Evolutionary conservation across 805 yeast genomes (phyloP).

Genomic region (Candida sonorensis): DNA sequence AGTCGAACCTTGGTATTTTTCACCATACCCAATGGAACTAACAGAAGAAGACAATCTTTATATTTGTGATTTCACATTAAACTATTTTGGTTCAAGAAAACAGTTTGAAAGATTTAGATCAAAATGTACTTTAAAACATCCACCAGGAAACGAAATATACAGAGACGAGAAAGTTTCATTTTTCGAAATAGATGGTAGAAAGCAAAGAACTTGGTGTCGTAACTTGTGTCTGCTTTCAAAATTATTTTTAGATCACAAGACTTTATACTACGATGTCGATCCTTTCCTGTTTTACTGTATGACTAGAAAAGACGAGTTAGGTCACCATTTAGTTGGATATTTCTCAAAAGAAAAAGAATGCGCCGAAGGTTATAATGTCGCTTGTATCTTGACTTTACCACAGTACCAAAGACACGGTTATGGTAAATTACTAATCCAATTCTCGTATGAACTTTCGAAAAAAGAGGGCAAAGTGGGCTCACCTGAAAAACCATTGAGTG

Average conservation of each 20-base stretch:
- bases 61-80: constrained; percentile 85
- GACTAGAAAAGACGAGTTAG: constrained; percentile 84
- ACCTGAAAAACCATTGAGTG: constrained; percentile 96
- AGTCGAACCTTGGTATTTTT: constrained; percentile 98
- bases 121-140: constrained; percentile 86
- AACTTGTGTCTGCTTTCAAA: constrained; percentile 87
- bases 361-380: constrained; percentile 92
- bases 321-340: constrained; percentile 94
- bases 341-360: constrained; percentile 96
- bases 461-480: constrained; percentile 90
- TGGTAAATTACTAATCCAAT: constrained; percentile 87
- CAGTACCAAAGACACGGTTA: constrained; percentile 95
- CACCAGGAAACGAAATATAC: constrained; percentile 97
- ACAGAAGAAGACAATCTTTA: constrained; percentile 88
- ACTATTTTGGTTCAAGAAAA: constrained; percentile 80
- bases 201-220: constrained; percentile 96
- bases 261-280: constrained; percentile 95
- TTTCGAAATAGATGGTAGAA: constrained; percentile 95
- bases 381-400: constrained; percentile 93
- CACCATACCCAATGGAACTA: constrained; percentile 92
- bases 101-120: constrained; percentile 89
- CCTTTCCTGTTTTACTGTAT: constrained; percentile 94
- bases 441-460: constrained; percentile 84
- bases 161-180: constrained; percentile 89
- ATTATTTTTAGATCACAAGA: constrained; percentile 89